Conservation (phyloP, 2,329 filamentous ascomycete genomes). For the Nothophoma quercina region DNA sequence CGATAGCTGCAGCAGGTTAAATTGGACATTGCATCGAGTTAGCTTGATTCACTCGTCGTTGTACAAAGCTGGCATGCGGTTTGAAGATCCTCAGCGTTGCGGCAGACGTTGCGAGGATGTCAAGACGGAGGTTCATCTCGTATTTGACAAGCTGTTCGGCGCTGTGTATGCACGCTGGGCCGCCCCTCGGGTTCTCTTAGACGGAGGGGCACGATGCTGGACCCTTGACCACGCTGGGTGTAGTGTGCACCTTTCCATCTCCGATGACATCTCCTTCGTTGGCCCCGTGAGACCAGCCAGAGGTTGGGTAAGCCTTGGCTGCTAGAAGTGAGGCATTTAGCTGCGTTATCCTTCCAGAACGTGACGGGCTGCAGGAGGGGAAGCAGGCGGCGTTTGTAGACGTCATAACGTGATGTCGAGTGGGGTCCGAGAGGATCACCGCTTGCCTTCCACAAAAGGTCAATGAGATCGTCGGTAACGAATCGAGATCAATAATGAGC, state of each 20-base stretch:
- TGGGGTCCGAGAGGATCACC: slow-evolving; percentile 4
- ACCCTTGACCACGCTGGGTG: slow-evolving; percentile 4
- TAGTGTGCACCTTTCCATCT: slow-evolving; percentile 1
- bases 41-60: slow-evolving; percentile 1
- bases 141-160: slow-evolving; percentile 5
- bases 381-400: background rate
- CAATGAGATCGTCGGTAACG: background rate
- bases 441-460: background rate
- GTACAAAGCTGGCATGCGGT: slow-evolving; percentile 9
- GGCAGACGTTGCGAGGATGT: slow-evolving; percentile 2
- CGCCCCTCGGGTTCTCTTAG: slow-evolving; percentile 7
- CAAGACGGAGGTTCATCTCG: slow-evolving; percentile 6
- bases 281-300: background rate
- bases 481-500: background rate
- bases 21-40: slow-evolving; percentile 1
- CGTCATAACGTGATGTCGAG: background rate
- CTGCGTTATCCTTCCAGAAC: slow-evolving; percentile 3
- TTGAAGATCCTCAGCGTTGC: slow-evolving; percentile 2
- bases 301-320: slow-evolving; percentile 4
- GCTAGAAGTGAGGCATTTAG: slow-evolving; percentile 10
- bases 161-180: slow-evolving; percentile 10
- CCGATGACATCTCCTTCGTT: background rate
- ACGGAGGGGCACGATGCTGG: slow-evolving; percentile 6
- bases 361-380: slow-evolving; percentile 2
- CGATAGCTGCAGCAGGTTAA: slow-evolving; percentile 13